Conservation (phyloP, 78 protist species). For the Dictyostelium capitatum region DNA sequence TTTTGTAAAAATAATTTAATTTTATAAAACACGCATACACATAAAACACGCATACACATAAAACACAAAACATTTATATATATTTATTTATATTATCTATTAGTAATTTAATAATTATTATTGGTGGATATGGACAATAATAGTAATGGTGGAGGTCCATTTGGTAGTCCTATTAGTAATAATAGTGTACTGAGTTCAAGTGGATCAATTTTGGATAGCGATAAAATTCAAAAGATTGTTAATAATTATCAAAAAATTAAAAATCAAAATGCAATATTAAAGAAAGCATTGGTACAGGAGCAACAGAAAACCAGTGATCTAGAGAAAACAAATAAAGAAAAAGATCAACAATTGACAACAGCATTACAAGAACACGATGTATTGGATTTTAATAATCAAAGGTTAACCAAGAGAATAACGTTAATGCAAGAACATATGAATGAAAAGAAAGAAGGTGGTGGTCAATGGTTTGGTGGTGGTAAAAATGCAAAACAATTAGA, state of each 20-base stretch:
- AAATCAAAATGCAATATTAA: constrained; percentile 56
- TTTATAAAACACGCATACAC: too few species aligned
- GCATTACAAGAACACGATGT: constrained; percentile 75
- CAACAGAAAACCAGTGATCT: constrained; percentile 64
- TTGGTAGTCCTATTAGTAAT: constrained; percentile 7
- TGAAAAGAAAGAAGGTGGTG: constrained; percentile 39
- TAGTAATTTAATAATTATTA: too few species aligned
- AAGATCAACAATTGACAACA: constrained; percentile 49
- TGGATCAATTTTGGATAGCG: constrained; percentile 15
- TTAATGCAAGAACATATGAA: constrained; percentile 69
- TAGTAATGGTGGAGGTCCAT: background rate
- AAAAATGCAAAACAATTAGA: constrained; percentile 34
- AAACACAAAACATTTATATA: too few species aligned
- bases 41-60: too few species aligned
- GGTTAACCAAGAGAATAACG: constrained; percentile 66
- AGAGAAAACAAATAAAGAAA: constrained; percentile 40
- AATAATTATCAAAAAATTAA: constrained; percentile 61
- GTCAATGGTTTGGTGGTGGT: constrained; percentile 25
- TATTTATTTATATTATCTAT: too few species aligned
- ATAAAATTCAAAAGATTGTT: constrained; percentile 60
- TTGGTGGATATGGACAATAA: background rate
- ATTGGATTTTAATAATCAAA: constrained; percentile 71
- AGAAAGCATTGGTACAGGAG: constrained; percentile 64
- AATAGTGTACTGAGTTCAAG: constrained; percentile 5
- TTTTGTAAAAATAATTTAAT: too few species aligned